Evolutionary conservation across 148 eudicot genomes (phyloP).

Genomic region (Rheum nobile): DNA sequence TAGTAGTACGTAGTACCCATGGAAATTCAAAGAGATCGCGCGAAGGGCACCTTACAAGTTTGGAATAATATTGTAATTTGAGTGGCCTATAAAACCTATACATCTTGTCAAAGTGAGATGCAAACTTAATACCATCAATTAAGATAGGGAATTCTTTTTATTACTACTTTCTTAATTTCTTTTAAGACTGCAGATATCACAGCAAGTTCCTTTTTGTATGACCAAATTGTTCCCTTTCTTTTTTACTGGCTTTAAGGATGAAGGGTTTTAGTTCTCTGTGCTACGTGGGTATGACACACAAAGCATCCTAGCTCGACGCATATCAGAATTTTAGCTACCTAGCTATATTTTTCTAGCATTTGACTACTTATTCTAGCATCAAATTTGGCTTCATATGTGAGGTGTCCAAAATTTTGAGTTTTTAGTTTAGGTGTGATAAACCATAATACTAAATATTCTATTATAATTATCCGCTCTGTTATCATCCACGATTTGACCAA

Average conservation of each 20-base stretch:
- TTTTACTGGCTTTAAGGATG: not conserved
- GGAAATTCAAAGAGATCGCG: too few species aligned
- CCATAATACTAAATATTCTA: too few species aligned
- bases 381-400: not conserved
- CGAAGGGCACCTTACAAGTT: not conserved
- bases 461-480: too few species aligned
- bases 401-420: not conserved
- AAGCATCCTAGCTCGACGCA: not conserved
- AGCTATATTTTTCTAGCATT: not conserved
- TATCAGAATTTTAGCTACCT: not conserved
- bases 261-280: not conserved
- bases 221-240: conserved; percentile 1
- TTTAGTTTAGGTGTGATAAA: not conserved
- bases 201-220: not conserved
- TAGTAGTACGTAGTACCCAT: too few species aligned
- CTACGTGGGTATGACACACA: conserved; percentile 1
- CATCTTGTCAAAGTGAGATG: not conserved
- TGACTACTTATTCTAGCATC: not conserved
- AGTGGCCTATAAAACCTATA: not conserved
- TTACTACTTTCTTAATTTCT: too few species aligned
- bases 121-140: conserved; percentile 1
- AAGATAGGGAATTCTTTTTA: not conserved
- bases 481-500: too few species aligned
- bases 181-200: not conserved
- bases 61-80: not conserved